Evolutionary conservation across 1,284 basidiomycete species (phyloP).

Genomic region (Polyporus tsugae): DNA sequence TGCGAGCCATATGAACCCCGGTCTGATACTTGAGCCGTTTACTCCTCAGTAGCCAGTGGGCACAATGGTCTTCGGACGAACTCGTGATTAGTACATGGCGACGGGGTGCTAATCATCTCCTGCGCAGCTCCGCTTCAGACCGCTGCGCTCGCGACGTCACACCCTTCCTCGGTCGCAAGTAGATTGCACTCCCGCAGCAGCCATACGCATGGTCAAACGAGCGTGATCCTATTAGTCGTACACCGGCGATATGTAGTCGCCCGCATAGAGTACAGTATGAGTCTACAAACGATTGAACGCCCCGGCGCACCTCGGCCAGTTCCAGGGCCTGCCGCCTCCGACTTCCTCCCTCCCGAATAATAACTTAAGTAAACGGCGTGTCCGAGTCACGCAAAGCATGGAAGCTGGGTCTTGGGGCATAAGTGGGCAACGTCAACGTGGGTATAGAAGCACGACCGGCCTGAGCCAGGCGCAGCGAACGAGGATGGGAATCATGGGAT

Average conservation of each 20-base stretch:
- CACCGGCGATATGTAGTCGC: background rate
- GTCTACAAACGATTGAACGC: constrained; percentile 10
- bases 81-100: background rate
- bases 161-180: background rate
- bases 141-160: background rate
- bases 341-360: background rate
- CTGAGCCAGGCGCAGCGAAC: background rate
- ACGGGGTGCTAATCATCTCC: background rate
- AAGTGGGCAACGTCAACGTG: background rate
- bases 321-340: constrained; percentile 4
- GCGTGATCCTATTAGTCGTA: constrained; percentile 1
- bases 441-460: background rate
- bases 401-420: background rate
- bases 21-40: background rate
- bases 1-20: background rate
- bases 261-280: background rate
- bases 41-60: background rate
- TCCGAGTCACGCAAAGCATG: background rate
- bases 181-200: background rate
- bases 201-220: background rate
- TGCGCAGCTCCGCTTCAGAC: background rate
- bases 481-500: too few species aligned
- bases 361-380: background rate
- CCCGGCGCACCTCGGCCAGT: constrained; percentile 7
- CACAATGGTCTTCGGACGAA: background rate